These are phyloP conservation scores for Fusarium napiforme DNA, from an alignment of 2,329 filamentous ascomycete genomes.

Conservation along the genomic window DNA sequence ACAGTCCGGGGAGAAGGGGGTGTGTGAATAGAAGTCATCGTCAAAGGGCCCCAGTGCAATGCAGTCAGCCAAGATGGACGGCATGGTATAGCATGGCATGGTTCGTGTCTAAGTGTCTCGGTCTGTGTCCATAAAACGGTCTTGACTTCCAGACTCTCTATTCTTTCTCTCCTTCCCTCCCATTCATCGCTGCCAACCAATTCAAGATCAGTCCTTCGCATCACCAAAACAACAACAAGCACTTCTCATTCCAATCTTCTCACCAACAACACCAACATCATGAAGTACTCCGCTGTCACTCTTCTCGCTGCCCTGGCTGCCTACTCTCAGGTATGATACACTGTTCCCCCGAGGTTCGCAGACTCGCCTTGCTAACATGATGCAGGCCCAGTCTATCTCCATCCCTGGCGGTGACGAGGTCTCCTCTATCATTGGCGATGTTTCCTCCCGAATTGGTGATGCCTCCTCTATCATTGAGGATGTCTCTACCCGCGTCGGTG, in stretches of 20 bases:
- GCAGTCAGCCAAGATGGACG: constrained; percentile 18
- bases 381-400: constrained; percentile 26
- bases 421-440: constrained; percentile 27
- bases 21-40: constrained; percentile 25
- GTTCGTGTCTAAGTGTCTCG: constrained; percentile 8
- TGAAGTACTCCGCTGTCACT: constrained; percentile 53
- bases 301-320: constrained; percentile 48
- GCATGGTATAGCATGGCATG: constrained; percentile 2
- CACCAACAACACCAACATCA: constrained; percentile 39
- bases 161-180: background rate
- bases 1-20: constrained; percentile 29
- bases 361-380: background rate
- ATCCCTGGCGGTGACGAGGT: constrained; percentile 16
- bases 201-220: constrained; percentile 6
- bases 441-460: constrained; percentile 14
- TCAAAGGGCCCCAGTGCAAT: constrained; percentile 4
- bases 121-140: constrained; percentile 35
- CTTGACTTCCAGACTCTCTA: constrained; percentile 14
- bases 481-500: constrained; percentile 15
- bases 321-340: constrained; percentile 29
- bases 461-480: constrained; percentile 21
- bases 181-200: constrained; percentile 20
- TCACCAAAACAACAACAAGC: constrained; percentile 8
- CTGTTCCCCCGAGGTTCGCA: background rate
- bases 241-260: constrained; percentile 5